Evolutionary conservation across 768 basidiomycete genomes (phyloP), one percentile per base, ranked within the genome.

Genomic region (Candolleomyces eurysporus): DNA sequence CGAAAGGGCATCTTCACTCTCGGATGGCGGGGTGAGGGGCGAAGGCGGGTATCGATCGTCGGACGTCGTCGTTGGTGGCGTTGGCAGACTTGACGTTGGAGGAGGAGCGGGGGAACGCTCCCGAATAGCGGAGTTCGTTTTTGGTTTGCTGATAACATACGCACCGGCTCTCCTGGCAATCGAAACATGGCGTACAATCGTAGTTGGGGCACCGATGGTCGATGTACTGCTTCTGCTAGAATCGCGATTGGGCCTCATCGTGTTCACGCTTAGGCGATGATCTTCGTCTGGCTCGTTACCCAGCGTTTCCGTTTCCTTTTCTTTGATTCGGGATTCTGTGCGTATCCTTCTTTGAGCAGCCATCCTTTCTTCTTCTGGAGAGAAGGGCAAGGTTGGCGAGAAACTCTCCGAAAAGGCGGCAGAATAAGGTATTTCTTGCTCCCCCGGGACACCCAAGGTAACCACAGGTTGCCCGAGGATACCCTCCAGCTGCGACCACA

Each of bases 101-200:
- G 61, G 49, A 1, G 57, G 32, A 36, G 45, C 56, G 45, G 50
- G 58, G 39, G 49, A 39, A 22, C 65, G 55, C 42, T 61, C 57
- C 58, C 65, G 59, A 54, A 61, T 31, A 30, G 51, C 61, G 56
- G 19, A 60, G 26, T 31, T 64, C 46, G 60, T 60, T 21, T 64
- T 68, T 13, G 64, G 61, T 53, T 68, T 67, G 58, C 77, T 75
- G 43, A 85, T 69, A 17, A 85, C 77, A 48, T 81, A 82, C n/a
- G 85, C 84, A 10, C 81, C 76, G 13, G 83, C 78, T 55, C 81
- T 74, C 59, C 82, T 75, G 26, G 79, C 83, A 11, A 86, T 72
- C 21, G 76, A 80, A 9, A 78, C 82, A 57, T 75, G 76, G 53
- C 79, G 72, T 7, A 83, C 80, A 54, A 83, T 76, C 9, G 75